Evolutionary conservation across 2,329 filamentous ascomycete species (phyloP), one percentile per base, ranked within the genome.

Genomic region (Penicillium sp.): DNA sequence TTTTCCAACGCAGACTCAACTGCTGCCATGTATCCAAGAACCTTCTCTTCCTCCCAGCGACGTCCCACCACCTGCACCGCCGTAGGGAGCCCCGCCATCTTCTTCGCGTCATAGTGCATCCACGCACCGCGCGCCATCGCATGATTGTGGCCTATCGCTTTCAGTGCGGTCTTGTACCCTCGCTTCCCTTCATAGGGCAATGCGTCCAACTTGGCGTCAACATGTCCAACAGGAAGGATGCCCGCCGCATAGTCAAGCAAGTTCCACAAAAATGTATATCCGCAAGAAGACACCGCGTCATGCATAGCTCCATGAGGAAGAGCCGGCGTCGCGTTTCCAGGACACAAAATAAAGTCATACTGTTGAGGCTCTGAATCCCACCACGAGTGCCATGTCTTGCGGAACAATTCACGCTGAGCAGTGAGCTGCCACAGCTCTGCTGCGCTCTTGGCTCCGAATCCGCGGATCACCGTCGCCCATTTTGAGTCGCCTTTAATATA

Each of bases 241-340:
- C 92, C 92, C 12, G 84, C 83, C 1, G 89, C 84, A 73, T 97
- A 97, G 69, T 97, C 93, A 49, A 97, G 83, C 84, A 97, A 63
- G 65, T 97, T 97, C 77, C 94, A 97, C 56, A 96, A 74, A 69
- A 97, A 96, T 0, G 92, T 97, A 68, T 97, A 97, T 1, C 91
- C 91, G 66, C 92, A 97, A 63, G 87, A 90, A 60, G 88, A 89
- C 46, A 94, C 85, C 2, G 90, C 90, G 64, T 93, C 86, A 63
- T 84, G 83, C 91, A 96, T 97, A 0, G 85, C 91, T 47, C 86
- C 84, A 68, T 96, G 91, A 0, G 91, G 91, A 3, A 96, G 83
- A 0, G 92, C 92, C 1, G 92, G 91, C 0, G 91, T 96, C 0
- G 92, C 91, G 70, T 97, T 96, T 0, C 87, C 91, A n/a, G 89